These are phyloP conservation scores for Euphorbia schlechtendalii DNA, from an alignment of 441 rosid genomes.

Conservation along the genomic window DNA sequence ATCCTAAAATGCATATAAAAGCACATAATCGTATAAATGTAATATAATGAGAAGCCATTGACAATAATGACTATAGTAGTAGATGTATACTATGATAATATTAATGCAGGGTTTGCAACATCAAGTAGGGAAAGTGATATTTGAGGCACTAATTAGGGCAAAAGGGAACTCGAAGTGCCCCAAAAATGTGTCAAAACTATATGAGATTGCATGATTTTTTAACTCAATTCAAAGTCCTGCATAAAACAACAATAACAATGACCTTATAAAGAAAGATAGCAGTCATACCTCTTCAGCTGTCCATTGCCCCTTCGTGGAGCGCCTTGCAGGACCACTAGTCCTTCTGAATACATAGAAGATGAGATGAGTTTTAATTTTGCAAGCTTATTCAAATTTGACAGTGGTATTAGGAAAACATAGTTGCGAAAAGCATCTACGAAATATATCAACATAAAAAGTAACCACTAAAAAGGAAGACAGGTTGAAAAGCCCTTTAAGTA, in stretches of 20 bases:
- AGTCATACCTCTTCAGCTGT: slow-evolving; percentile 84
- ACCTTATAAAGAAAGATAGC: neutral
- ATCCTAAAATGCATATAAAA: slow-evolving; percentile 49
- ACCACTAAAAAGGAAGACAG: neutral
- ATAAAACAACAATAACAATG: neutral
- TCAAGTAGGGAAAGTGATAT: neutral
- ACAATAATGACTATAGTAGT: too few relatives aligned
- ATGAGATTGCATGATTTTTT: neutral
- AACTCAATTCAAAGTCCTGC: neutral
- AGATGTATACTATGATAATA: too few relatives aligned
- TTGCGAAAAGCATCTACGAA: neutral
- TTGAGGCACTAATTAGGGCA: neutral
- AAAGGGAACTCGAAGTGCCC: too few relatives aligned
- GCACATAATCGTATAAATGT: too few relatives aligned
- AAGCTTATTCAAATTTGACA: slow-evolving; percentile 2
- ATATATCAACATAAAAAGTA: neutral
- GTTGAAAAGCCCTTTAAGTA: neutral
- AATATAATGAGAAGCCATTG: too few relatives aligned
- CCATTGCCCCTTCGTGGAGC: slow-evolving; percentile 99
- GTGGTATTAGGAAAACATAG: too few relatives aligned
- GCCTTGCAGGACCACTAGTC: slow-evolving; percentile 94
- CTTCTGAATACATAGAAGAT: slow-evolving; percentile 43
- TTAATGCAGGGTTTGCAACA: neutral
- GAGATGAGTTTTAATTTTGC: neutral
- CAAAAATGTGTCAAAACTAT: neutral